A percentile compares a stretch with the other conserved stretches of the same genome.
These are phyloP conservation scores for Lathyrus tuberosus DNA, from an alignment of 306 rosid genomes.

Conservation along the genomic window DNA sequence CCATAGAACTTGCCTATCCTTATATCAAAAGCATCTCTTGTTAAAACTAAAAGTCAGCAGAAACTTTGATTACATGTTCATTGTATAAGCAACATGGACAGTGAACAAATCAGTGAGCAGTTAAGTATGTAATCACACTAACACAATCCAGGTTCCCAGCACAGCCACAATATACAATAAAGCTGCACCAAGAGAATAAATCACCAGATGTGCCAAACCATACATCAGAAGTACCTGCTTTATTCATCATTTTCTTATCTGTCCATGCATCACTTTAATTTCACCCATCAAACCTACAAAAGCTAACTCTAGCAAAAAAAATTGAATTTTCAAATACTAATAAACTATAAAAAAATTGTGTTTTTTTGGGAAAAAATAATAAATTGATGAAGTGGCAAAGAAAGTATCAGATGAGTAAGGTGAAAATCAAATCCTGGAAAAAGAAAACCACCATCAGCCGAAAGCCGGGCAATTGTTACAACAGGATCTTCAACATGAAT, in stretches of 20 bases:
- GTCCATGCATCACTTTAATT: constrained; percentile 19
- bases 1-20: neutral
- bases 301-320: no score
- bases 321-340: no score
- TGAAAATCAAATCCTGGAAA: no score
- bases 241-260: constrained; percentile 49
- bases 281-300: no score
- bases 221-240: constrained; percentile 48
- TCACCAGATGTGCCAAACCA: constrained; percentile 33
- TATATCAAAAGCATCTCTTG: neutral
- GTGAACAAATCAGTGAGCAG: constrained; percentile 42
- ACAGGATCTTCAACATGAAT: no score
- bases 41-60: neutral
- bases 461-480: no score
- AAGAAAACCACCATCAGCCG: no score
- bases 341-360: no score
- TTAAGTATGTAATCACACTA: constrained; percentile 25
- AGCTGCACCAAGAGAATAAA: constrained; percentile 41
- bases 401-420: no score
- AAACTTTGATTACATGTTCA: neutral
- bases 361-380: no score
- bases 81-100: constrained; percentile 24
- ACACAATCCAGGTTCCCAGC: constrained; percentile 38
- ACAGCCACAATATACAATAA: constrained; percentile 2
- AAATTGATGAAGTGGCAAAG: no score